phyloP scores from a whole-genome alignment of 2,329 filamentous ascomycete species.

The Fusarium tricinctum region DNA sequence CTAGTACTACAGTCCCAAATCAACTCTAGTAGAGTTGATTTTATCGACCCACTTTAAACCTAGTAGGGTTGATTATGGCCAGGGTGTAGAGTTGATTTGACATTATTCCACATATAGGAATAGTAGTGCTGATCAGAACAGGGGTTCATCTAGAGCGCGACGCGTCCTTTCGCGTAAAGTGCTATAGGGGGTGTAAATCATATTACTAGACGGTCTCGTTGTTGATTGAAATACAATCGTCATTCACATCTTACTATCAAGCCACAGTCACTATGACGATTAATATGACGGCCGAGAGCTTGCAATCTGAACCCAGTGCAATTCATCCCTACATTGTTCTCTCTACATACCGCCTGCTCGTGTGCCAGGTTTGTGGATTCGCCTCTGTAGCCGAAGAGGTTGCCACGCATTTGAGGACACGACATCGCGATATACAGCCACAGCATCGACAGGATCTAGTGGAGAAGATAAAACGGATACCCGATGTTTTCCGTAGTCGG shows the following conservation, averaged over 20 bases:
- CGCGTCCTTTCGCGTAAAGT: background rate
- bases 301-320: background rate
- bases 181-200: background rate
- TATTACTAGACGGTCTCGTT: background rate
- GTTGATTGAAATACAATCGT: background rate
- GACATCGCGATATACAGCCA: background rate
- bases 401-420: background rate
- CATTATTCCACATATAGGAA: too few species aligned
- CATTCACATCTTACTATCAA: background rate
- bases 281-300: background rate
- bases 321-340: background rate
- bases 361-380: background rate
- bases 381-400: background rate
- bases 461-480: background rate
- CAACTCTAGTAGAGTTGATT: too few species aligned
- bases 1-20: too few species aligned
- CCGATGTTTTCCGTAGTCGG: background rate
- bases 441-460: background rate
- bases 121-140: background rate
- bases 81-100: too few species aligned
- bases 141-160: background rate
- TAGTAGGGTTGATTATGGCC: too few species aligned
- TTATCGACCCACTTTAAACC: too few species aligned
- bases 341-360: slow-evolving; percentile 4
- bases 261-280: background rate